These are phyloP conservation scores for Perkinsus olseni DNA, from an alignment of 169 alveolate species.

Conservation along the genomic window DNA sequence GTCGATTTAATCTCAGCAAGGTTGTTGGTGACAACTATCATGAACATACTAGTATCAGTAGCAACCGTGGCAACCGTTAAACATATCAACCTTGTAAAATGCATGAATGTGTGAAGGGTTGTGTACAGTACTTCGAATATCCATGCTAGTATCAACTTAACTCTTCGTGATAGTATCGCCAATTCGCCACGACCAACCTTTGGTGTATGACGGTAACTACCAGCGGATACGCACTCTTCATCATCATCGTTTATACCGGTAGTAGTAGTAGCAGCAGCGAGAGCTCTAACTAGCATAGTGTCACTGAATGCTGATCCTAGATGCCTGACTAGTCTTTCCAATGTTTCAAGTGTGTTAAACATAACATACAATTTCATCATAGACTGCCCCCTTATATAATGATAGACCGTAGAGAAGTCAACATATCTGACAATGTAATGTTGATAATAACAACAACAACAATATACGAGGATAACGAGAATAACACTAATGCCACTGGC, in stretches of 20 bases:
- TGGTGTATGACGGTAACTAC: slow-evolving; percentile 20
- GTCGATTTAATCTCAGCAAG: slow-evolving; percentile 35
- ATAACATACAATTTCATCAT: slow-evolving; percentile 29
- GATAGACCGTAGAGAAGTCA: slow-evolving; percentile 33
- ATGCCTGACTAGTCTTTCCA: slow-evolving; percentile 23
- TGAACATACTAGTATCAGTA: slow-evolving; percentile 26
- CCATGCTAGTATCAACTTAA: slow-evolving; percentile 28
- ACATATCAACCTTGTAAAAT: slow-evolving; percentile 27
- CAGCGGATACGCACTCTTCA: neutral
- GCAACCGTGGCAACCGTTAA: slow-evolving; percentile 30
- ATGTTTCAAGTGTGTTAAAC: slow-evolving; percentile 35
- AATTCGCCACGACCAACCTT: slow-evolving; percentile 25
- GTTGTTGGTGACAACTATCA: slow-evolving; percentile 32
- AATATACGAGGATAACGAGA: too few species aligned
- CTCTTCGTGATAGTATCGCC: slow-evolving; percentile 18
- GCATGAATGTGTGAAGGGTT: slow-evolving; percentile 28
- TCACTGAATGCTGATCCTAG: slow-evolving; percentile 29
- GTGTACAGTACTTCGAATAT: slow-evolving; percentile 29
- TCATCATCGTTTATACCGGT: neutral
- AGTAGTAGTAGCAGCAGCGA: neutral
- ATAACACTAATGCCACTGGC: too few species aligned
- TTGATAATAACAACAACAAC: too few species aligned
- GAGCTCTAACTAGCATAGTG: neutral
- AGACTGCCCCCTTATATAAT: slow-evolving; percentile 32
- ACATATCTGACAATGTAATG: too few species aligned